Base-by-base conservation (phyloP, 257 asterid species). In the Fraxinus quadrangulata region DNA sequence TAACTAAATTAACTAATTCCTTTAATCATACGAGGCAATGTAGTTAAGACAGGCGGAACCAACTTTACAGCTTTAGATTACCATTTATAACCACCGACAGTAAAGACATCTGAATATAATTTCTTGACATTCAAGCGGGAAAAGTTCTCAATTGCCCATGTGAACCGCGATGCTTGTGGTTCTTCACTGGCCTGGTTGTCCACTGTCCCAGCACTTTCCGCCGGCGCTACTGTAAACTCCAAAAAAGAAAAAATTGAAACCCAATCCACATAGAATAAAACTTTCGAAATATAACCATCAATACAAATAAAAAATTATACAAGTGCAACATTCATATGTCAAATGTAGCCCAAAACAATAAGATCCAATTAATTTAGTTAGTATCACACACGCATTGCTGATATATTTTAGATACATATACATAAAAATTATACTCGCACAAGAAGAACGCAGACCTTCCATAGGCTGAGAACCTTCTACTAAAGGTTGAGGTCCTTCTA, bases 391-490 rank as follows among this genome's bases (percentile, higher is more conserved):
- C 67, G 75, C 74, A 67, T 73, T 71, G 77, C 75, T 65, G 74
- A 33, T 56, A 17, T 74, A 21, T 56, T 33, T 28, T 28, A 65
- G 39, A 19, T 66, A 79, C 11, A 37, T 21, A 68, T 24, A 63
- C 66, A 67, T 51, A 31, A 54, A 14, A 67, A 77, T 68, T 67
- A 12, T 54, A 76, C 83, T 69, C 71, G 71, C 68, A 49, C 49
- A 71, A 34, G 63, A 74, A 66, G 77, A 69, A 11, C 79, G 49
- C 68, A 69, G 84, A 90, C 98, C 97, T 93, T 93, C 97, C 97
- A 91, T 89, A 1, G 97, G 97, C 90, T 84, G 97, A 37, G 98
- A 96, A 21, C 97, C 97, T 89, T 94, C 97, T 12, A 89, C 95
- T 73, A 90, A 68, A 11, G 91, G 94, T 77, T 90, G 97, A 79